Evolutionary conservation across 768 basidiomycete species (phyloP), one percentile per base, ranked within the genome.

Genomic region (Leccinum arenicola): DNA sequence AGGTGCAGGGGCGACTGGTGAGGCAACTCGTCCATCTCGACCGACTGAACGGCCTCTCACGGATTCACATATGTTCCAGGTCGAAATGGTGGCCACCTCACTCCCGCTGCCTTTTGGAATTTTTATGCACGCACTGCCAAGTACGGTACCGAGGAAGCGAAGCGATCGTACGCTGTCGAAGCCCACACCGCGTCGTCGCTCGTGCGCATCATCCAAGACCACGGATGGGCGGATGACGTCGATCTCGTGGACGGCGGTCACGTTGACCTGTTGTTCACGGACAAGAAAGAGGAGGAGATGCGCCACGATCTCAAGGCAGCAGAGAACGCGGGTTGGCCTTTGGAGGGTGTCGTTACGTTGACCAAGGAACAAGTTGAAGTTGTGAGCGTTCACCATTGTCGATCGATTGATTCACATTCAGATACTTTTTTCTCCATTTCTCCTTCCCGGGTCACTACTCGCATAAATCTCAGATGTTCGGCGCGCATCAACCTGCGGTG

Each of bases 1-100:
- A 87, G 88, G 88, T 71, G 84, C 87, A 56, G 89, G 90, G 36
- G 88, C 90, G 35, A 94, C 91, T 56, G 89, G 90, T 86, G 61
- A 62, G 64, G 17, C 35, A 10, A 54, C 29, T 11, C 15, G 29
- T 17, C 19, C 6, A 33, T 64, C 54, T 43, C 35, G 27, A 29
- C 54, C 47, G 23, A 49, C n/a, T 23, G 33, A 35, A 35, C 11
- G 23, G n/a, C 25, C 23, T 17, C 49, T 56, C 19, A 35, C 31
- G 27, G 35, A 36, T 50, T 27, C 7, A 1, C 59, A 4, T n/a
- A 3, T n/a, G 29, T 21, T 5, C 4, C 57, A 91, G 89, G 89
- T 50, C 78, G 91, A 25, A 93, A 93, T 63, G 91, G 90, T 1
- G 89, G 91, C 0, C 90, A 92, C 68, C 77, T 92, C 17, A 85